Evolutionary conservation across 345 rosid genomes (phyloP).

Genomic region (Salix purpurea): DNA sequence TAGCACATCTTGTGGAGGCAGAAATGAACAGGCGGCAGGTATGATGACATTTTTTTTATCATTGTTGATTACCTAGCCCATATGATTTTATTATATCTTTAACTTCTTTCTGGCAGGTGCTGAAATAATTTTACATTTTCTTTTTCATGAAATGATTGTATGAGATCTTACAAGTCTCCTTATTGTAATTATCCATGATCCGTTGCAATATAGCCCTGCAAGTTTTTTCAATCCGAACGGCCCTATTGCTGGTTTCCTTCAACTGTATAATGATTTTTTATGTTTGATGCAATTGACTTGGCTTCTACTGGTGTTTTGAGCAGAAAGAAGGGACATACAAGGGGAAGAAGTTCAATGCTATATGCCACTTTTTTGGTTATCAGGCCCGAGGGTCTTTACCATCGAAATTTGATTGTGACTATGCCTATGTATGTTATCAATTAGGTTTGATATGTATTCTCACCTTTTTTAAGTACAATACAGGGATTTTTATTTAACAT

Average conservation of each 20-base stretch:
- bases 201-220: neutral
- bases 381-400: conserved; percentile 99
- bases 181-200: neutral
- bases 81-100: neutral
- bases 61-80: neutral
- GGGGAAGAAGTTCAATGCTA: conserved; percentile 94
- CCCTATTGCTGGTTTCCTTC: neutral
- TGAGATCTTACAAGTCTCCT: neutral
- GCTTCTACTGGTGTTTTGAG: conserved; percentile 19
- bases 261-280: neutral
- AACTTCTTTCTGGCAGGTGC: neutral
- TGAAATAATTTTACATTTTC: neutral
- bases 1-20: conserved; percentile 92
- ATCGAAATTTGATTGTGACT: conserved; percentile 95
- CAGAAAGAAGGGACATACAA: conserved; percentile 89
- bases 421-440: conserved; percentile 72
- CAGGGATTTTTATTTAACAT: neutral
- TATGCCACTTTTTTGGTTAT: conserved; percentile 98
- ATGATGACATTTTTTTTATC: conserved; percentile 10
- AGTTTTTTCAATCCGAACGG: neutral
- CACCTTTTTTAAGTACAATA: neutral
- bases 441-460: conserved; percentile 6
- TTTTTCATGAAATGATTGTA: neutral
- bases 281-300: neutral
- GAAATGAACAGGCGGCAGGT: conserved; percentile 92